These are phyloP conservation scores for Mortierella polycephala DNA, from an alignment of 371 early-diverging fungal genomes.

Conservation along the genomic window DNA sequence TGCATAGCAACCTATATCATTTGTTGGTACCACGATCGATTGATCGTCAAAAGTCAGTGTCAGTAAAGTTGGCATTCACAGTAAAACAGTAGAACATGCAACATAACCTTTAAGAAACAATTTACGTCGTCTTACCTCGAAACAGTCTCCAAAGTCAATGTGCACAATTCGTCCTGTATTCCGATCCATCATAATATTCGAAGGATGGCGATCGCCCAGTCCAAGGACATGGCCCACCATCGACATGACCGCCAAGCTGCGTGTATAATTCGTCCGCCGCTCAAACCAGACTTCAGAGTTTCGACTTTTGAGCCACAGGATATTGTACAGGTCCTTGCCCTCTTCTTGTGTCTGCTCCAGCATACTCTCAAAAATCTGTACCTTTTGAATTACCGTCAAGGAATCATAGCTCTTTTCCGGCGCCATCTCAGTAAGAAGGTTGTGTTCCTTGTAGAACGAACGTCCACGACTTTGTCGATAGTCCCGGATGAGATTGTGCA, in stretches of 20 bases:
- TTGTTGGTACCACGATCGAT: too few species aligned
- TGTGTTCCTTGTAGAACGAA: slow-evolving; percentile 91
- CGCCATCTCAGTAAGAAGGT: slow-evolving; percentile 78
- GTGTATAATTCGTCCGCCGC: slow-evolving; percentile 94
- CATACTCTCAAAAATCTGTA: slow-evolving; percentile 95
- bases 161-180: slow-evolving; percentile 95
- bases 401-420: slow-evolving; percentile 95
- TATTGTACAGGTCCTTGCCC: slow-evolving; percentile 94
- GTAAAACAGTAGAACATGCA: background rate
- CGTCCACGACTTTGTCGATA: slow-evolving; percentile 90
- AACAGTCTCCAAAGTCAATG: slow-evolving; percentile 99
- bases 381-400: slow-evolving; percentile 90
- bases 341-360: slow-evolving; percentile 81
- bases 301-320: slow-evolving; percentile 95
- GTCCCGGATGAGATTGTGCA: slow-evolving; percentile 92
- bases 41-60: background rate
- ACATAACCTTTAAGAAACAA: background rate
- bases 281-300: slow-evolving; percentile 97
- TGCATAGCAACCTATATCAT: slow-evolving; percentile 87
- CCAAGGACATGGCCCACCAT: slow-evolving; percentile 99
- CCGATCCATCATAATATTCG: slow-evolving; percentile 96
- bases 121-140: slow-evolving; percentile 76
- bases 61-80: background rate
- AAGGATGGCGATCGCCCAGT: slow-evolving; percentile 98
- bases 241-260: slow-evolving; percentile 97